These are phyloP conservation scores for Schwanniomyces occidentalis DNA, from an alignment of 805 yeast genomes.

Conservation along the genomic window DNA sequence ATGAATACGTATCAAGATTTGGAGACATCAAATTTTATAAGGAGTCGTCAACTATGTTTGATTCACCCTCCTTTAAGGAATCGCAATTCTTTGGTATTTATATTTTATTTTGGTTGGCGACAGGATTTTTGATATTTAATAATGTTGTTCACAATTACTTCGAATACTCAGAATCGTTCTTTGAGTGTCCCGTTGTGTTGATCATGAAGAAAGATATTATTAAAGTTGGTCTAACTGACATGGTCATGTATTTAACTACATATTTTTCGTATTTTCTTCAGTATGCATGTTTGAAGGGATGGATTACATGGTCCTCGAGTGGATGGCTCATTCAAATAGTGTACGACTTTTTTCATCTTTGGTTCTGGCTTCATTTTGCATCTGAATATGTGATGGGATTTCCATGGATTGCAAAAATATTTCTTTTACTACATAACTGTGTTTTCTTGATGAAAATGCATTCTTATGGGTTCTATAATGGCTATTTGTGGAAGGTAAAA, in stretches of 20 bases:
- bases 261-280: conserved; percentile 67
- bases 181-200: conserved; percentile 54
- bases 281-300: conserved; percentile 42
- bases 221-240: conserved; percentile 72
- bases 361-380: conserved; percentile 57
- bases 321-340: conserved; percentile 66
- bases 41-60: conserved; percentile 50
- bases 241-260: conserved; percentile 66
- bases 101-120: conserved; percentile 74
- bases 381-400: conserved; percentile 46
- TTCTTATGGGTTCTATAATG: conserved; percentile 89
- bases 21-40: conserved; percentile 51
- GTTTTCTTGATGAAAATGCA: conserved; percentile 95
- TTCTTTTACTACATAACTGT: conserved; percentile 76
- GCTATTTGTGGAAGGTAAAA: conserved; percentile 72
- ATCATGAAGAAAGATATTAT: conserved; percentile 62
- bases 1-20: conserved; percentile 48
- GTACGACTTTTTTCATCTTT: conserved; percentile 55
- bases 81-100: conserved; percentile 75
- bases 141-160: conserved; percentile 54
- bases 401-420: conserved; percentile 92
- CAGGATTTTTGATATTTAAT: conserved; percentile 55
- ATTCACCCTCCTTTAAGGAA: conserved; percentile 43
- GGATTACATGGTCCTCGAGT: conserved; percentile 56
- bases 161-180: conserved; percentile 40